These are phyloP conservation scores for Xylaria curta DNA, from an alignment of 495 filamentous ascomycete species.

Conservation along the genomic window DNA sequence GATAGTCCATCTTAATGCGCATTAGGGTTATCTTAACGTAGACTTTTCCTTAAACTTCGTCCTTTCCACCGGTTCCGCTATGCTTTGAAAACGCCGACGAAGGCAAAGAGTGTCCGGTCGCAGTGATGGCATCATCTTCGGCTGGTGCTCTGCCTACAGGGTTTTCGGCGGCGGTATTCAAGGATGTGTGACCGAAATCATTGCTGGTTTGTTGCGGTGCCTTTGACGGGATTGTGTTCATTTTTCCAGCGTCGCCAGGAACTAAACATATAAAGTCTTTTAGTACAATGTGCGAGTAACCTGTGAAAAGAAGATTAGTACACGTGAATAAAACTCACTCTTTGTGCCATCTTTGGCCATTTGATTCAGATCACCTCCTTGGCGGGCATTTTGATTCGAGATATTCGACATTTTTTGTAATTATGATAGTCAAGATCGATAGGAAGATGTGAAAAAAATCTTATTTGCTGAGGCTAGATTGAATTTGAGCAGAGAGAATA, in stretches of 20 bases:
- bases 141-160: conserved; percentile 27
- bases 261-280: conserved; percentile 33
- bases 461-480: neutral
- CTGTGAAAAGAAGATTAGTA: neutral
- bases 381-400: conserved; percentile 20
- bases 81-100: conserved; percentile 28
- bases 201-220: conserved; percentile 54
- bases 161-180: conserved; percentile 36
- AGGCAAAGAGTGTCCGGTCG: conserved; percentile 31
- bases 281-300: neutral
- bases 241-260: conserved; percentile 60
- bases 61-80: conserved; percentile 33
- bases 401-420: conserved; percentile 25
- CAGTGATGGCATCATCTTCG: conserved; percentile 33
- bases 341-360: conserved; percentile 61
- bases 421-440: neutral
- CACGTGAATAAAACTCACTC: conserved; percentile 17
- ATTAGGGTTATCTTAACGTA: neutral
- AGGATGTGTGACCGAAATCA: conserved; percentile 29
- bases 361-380: conserved; percentile 51
- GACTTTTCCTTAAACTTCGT: neutral
- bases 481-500: too few species aligned
- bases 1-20: neutral
- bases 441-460: too few species aligned
- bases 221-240: conserved; percentile 61